phyloP scores from a whole-genome alignment of 2,329 filamentous ascomycete genomes.

The Thyridium curvatum region DNA sequence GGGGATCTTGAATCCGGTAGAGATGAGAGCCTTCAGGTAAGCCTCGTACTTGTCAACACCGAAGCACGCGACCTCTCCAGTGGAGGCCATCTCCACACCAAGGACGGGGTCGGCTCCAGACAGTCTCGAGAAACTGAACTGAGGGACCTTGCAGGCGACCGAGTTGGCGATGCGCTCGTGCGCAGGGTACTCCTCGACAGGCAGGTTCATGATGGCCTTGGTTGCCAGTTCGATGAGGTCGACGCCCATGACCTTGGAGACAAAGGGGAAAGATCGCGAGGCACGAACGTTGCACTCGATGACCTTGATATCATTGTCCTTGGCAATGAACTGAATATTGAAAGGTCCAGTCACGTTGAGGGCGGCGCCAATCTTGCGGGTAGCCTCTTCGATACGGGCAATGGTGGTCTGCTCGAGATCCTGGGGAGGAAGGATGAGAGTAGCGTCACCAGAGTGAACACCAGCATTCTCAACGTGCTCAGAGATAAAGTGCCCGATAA shows the following conservation, averaged over 20 bases:
- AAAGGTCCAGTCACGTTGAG: constrained; percentile 94
- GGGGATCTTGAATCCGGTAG: constrained; percentile 92
- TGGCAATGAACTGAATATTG: constrained; percentile 99
- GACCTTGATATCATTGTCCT: constrained; percentile 99
- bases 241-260: constrained; percentile 97
- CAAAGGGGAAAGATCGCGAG: constrained; percentile 94
- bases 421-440: constrained; percentile 88
- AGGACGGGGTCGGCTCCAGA: constrained; percentile 94
- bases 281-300: constrained; percentile 98
- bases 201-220: constrained; percentile 86
- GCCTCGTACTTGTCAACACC: constrained; percentile 95
- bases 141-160: constrained; percentile 95
- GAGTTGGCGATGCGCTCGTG: constrained; percentile 71
- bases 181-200: constrained; percentile 75
- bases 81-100: constrained; percentile 98
- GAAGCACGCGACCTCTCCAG: constrained; percentile 95
- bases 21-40: constrained; percentile 92
- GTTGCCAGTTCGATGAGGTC: constrained; percentile 98
- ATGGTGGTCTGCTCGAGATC: constrained; percentile 88
- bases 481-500: constrained; percentile 94
- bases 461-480: constrained; percentile 98
- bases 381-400: constrained; percentile 86
- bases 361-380: constrained; percentile 87
- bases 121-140: constrained; percentile 97
- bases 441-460: constrained; percentile 97